phyloP scores from a whole-genome alignment of 352 stramenopile genomes.

The Phytophthora aleatoria region DNA sequence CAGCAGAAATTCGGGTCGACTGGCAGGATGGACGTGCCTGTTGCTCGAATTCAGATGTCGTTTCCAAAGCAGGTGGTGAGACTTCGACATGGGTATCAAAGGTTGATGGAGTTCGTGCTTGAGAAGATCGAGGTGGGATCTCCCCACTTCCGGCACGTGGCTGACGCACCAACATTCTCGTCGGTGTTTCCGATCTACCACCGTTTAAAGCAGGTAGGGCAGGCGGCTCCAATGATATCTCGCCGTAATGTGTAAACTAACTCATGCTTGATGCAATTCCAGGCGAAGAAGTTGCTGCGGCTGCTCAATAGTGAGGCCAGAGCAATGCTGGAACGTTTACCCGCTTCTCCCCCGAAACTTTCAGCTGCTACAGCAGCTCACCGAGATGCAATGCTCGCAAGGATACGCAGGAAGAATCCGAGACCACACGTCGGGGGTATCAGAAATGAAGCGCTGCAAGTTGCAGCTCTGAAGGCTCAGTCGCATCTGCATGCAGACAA shows the following conservation, averaged over 20 bases:
- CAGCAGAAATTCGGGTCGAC: constrained; percentile 9
- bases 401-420: constrained; percentile 36
- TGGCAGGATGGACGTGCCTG: constrained; percentile 6
- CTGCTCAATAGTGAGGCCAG: constrained; percentile 45
- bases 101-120: constrained; percentile 40
- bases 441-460: constrained; percentile 19
- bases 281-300: constrained; percentile 51
- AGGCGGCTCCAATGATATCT: not conserved
- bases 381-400: constrained; percentile 48
- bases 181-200: constrained; percentile 53
- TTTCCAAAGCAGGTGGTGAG: constrained; percentile 41
- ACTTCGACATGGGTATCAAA: constrained; percentile 39
- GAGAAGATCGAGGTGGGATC: constrained; percentile 36
- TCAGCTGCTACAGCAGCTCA: constrained; percentile 35
- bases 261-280: constrained; percentile 1
- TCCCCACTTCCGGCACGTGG: constrained; percentile 32
- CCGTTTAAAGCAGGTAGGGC: constrained; percentile 52
- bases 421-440: constrained; percentile 10
- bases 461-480: not conserved
- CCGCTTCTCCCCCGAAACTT: constrained; percentile 26
- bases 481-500: constrained; percentile 9
- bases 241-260: not conserved
- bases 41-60: constrained; percentile 37
- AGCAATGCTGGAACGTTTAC: constrained; percentile 33
- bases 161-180: constrained; percentile 40